Percentiles rank a stretch among this genome's conserved stretches.
phyloP scores from a whole-genome alignment of 2,329 filamentous ascomycete species.

The Verticillium nubilum region DNA sequence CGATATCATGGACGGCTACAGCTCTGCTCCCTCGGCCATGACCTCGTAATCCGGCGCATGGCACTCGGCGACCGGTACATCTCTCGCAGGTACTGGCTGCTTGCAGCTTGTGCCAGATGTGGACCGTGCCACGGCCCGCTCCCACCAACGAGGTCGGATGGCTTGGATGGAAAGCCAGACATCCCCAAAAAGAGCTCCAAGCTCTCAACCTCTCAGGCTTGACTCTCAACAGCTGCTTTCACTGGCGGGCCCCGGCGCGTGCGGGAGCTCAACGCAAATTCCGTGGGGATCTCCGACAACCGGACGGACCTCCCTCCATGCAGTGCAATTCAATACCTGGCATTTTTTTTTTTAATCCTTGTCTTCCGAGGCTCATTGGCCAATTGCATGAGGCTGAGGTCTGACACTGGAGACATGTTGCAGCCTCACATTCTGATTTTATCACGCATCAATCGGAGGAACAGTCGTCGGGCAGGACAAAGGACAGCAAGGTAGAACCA shows the following conservation, averaged over 20 bases:
- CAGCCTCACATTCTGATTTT: too few species aligned
- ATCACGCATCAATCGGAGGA: too few species aligned
- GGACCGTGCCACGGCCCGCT: background rate
- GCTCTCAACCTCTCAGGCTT: background rate
- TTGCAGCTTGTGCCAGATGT: background rate
- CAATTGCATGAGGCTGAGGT: too few species aligned
- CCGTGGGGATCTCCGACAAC: conserved; percentile 11
- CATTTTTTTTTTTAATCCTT: background rate
- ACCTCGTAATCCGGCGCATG: background rate
- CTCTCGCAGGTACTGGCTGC: background rate
- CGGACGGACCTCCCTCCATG: background rate
- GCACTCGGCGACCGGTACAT: background rate
- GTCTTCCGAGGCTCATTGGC: too few species aligned
- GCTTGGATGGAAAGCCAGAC: background rate
- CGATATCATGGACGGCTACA: background rate
- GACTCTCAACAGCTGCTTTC: conserved; percentile 12
- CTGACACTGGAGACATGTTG: too few species aligned
- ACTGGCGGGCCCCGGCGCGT: conserved; percentile 12
- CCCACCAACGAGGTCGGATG: background rate
- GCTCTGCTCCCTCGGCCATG: background rate
- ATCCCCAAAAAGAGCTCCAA: background rate
- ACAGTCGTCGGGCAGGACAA: too few species aligned
- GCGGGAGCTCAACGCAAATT: conserved; percentile 14
- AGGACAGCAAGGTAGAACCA: background rate
- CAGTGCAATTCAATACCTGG: background rate